Percentiles rank a stretch among this genome's conserved stretches.
These are phyloP conservation scores for Fulvia fulva DNA, from an alignment of 2,329 filamentous ascomycete genomes.

Conservation along the genomic window DNA sequence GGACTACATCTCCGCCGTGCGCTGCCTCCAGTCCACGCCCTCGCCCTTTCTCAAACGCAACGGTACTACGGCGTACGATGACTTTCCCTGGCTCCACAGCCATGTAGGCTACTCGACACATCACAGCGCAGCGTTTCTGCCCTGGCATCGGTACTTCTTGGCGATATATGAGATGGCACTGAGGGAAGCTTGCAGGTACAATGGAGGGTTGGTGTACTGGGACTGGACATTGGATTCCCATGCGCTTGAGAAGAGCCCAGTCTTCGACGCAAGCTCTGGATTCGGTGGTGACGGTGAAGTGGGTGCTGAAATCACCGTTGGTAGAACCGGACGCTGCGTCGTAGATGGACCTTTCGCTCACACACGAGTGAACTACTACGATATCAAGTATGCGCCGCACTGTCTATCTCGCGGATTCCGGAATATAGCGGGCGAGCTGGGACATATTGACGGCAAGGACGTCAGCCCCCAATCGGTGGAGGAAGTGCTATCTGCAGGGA, in stretches of 20 bases:
- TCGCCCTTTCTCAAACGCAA: conserved; percentile 15
- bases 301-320: conserved; percentile 12
- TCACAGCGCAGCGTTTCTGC: conserved; percentile 22
- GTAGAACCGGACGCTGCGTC: conserved; percentile 21
- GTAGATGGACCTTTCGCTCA: conserved; percentile 27
- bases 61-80: conserved; percentile 22
- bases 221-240: conserved; percentile 25
- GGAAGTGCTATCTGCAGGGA: conserved; percentile 10
- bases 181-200: conserved; percentile 23
- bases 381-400: conserved; percentile 17
- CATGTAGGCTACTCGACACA: conserved; percentile 11
- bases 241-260: conserved; percentile 14
- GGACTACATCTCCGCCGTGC: conserved; percentile 24
- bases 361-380: conserved; percentile 10
- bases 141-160: conserved; percentile 29
- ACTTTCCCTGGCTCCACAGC: conserved; percentile 25
- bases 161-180: conserved; percentile 25
- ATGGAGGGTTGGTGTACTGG: conserved; percentile 24
- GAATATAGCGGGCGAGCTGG: conserved; percentile 13
- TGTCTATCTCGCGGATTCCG: conserved; percentile 25
- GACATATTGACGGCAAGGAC: conserved; percentile 17
- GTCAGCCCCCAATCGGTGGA: conserved; percentile 20
- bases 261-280: conserved; percentile 17
- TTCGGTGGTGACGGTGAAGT: conserved; percentile 20
- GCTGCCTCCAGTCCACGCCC: conserved; percentile 20